Evolutionary conservation across 768 basidiomycete genomes (phyloP).

Genomic region (Trichaptum fuscoviolaceum): DNA sequence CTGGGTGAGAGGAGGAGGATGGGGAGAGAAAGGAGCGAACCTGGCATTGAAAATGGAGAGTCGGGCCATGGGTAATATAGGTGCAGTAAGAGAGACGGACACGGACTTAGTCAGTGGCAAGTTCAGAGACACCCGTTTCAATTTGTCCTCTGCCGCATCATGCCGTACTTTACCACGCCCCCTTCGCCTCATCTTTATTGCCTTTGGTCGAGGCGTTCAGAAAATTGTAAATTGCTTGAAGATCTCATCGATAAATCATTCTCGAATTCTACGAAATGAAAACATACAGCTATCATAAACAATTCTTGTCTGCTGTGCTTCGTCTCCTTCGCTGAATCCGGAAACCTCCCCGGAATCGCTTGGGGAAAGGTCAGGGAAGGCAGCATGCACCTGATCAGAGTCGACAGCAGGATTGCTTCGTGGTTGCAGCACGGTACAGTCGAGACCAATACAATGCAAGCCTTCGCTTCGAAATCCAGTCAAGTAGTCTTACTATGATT

Average conservation of each 20-base stretch:
- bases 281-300: too few species aligned
- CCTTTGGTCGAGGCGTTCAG: background rate
- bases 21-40: background rate
- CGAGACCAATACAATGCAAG: too few species aligned
- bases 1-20: background rate
- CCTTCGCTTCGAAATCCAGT: background rate
- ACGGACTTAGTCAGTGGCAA: background rate
- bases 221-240: background rate
- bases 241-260: too few species aligned
- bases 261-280: too few species aligned
- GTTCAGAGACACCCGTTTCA: background rate
- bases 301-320: background rate
- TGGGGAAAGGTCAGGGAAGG: background rate
- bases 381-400: background rate
- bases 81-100: conserved; percentile 1
- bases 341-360: too few species aligned
- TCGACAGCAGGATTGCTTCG: background rate
- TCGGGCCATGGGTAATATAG: background rate
- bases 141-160: background rate
- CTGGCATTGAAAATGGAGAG: conserved; percentile 1
- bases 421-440: background rate
- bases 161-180: background rate
- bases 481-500: background rate
- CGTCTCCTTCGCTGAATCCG: background rate
- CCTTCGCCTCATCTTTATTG: background rate